Percentiles rank a stretch among this genome's conserved stretches.
phyloP scores from a whole-genome alignment of 1,284 basidiomycete species.

The Melampsora allii-populina region DNA sequence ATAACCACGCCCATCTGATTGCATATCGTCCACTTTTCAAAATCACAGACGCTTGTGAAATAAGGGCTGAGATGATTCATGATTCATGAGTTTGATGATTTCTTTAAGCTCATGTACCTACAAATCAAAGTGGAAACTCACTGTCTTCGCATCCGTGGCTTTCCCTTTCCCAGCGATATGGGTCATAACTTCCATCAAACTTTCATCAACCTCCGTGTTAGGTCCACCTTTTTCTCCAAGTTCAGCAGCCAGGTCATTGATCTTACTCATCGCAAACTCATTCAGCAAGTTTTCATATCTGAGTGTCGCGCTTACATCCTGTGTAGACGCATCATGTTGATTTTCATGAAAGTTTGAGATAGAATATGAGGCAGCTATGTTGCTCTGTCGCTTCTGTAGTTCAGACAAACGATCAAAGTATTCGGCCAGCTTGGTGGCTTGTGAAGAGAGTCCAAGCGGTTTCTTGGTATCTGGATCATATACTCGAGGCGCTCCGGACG shows the following conservation, averaged over 20 bases:
- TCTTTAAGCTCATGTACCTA: neutral
- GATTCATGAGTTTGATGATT: neutral
- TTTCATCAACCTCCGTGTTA: constrained; percentile 20
- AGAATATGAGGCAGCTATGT: neutral
- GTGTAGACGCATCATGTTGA: neutral
- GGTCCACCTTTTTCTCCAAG: constrained; percentile 19
- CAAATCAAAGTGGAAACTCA: neutral
- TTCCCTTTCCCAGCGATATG: constrained; percentile 18
- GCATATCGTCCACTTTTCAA: neutral
- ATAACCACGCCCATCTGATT: neutral
- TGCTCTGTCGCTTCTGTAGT: neutral
- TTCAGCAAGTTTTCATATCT: constrained; percentile 26
- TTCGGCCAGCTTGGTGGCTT: constrained; percentile 8
- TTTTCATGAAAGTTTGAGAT: neutral
- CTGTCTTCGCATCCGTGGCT: constrained; percentile 11
- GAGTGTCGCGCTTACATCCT: neutral
- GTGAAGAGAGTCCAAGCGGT: constrained; percentile 11
- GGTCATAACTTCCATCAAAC: constrained; percentile 22
- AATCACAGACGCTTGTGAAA: neutral
- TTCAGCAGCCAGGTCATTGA: constrained; percentile 18
- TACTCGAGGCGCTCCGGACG: constrained; percentile 10
- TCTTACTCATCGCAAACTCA: constrained; percentile 18
- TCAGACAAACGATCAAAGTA: neutral
- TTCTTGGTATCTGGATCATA: constrained; percentile 31
- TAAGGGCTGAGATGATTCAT: neutral